phyloP scores from a whole-genome alignment of 441 rosid genomes.

The Adansonia madagascariensis region DNA sequence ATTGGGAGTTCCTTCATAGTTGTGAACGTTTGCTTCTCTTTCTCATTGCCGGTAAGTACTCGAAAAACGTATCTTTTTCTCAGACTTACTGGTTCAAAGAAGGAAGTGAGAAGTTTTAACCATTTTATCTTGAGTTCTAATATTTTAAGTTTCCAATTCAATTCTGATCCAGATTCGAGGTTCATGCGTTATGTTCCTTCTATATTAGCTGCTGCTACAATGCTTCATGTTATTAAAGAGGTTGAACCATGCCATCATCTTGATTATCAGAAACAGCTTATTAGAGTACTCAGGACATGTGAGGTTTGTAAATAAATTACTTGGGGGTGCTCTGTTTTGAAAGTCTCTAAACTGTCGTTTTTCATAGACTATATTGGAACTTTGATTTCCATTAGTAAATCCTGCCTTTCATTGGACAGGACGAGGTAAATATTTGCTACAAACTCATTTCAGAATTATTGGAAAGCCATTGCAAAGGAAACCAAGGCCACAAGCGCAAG shows the following conservation, averaged over 20 bases:
- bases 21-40: slow-evolving; percentile 63
- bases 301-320: slow-evolving; percentile 41
- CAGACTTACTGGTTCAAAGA: background rate
- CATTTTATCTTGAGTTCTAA: background rate
- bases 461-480: slow-evolving; percentile 34
- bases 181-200: slow-evolving; percentile 50
- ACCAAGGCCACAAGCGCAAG: slow-evolving; percentile 44
- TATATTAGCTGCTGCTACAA: slow-evolving; percentile 54
- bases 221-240: slow-evolving; percentile 54
- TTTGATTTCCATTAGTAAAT: background rate
- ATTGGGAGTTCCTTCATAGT: slow-evolving; percentile 47
- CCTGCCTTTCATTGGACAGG: slow-evolving; percentile 37
- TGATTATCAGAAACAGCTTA: slow-evolving; percentile 52
- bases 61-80: background rate
- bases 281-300: slow-evolving; percentile 47
- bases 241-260: slow-evolving; percentile 43
- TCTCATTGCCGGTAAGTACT: slow-evolving; percentile 46
- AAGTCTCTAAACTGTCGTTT: background rate
- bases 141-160: slow-evolving; percentile 1
- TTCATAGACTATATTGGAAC: background rate
- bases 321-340: slow-evolving; percentile 13
- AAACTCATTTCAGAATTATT: slow-evolving; percentile 42
- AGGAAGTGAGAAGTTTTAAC: slow-evolving; percentile 10
- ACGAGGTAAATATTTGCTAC: slow-evolving; percentile 47
- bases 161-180: slow-evolving; percentile 53